Percentiles rank a stretch among this genome's conserved stretches.
These are phyloP conservation scores for Aciculoconidium aculeatum DNA, from an alignment of 805 yeast species.

Conservation along the genomic window DNA sequence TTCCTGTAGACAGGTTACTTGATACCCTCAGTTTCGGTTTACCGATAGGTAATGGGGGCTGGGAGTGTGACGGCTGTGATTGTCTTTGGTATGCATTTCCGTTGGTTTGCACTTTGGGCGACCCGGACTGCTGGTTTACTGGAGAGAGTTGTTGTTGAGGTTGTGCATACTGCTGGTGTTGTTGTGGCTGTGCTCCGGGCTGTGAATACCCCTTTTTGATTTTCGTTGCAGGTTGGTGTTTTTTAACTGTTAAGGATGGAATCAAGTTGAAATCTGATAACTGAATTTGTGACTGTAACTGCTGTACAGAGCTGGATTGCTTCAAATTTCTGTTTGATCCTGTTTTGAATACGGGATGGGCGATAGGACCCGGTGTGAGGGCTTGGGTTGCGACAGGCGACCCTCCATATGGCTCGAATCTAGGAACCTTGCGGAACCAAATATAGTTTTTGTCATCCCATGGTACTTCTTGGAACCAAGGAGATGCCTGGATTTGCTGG, in stretches of 20 bases:
- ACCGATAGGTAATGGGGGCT: slow-evolving; percentile 1
- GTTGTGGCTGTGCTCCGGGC: slow-evolving; percentile 7
- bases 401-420: slow-evolving; percentile 19
- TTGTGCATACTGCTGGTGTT: slow-evolving; percentile 2
- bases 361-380: slow-evolving; percentile 4
- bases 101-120: neutral
- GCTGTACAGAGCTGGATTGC: slow-evolving; percentile 33
- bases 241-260: slow-evolving; percentile 26
- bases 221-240: slow-evolving; percentile 18
- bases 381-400: slow-evolving; percentile 1
- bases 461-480: slow-evolving; percentile 34
- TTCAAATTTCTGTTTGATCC: slow-evolving; percentile 33
- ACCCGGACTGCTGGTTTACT: neutral
- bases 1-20: no score
- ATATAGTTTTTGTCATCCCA: slow-evolving; percentile 37
- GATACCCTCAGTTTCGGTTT: no score
- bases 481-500: slow-evolving; percentile 25
- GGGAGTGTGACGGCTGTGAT: slow-evolving; percentile 1
- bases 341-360: slow-evolving; percentile 26
- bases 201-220: slow-evolving; percentile 7
- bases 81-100: slow-evolving; percentile 1
- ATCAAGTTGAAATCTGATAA: slow-evolving; percentile 27
- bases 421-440: slow-evolving; percentile 28
- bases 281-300: slow-evolving; percentile 34
- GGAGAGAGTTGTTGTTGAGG: neutral